Percentiles rank a stretch among this genome's conserved stretches.
Conservation (phyloP, 1,284 basidiomycete species). For the Moniliella sp. region DNA sequence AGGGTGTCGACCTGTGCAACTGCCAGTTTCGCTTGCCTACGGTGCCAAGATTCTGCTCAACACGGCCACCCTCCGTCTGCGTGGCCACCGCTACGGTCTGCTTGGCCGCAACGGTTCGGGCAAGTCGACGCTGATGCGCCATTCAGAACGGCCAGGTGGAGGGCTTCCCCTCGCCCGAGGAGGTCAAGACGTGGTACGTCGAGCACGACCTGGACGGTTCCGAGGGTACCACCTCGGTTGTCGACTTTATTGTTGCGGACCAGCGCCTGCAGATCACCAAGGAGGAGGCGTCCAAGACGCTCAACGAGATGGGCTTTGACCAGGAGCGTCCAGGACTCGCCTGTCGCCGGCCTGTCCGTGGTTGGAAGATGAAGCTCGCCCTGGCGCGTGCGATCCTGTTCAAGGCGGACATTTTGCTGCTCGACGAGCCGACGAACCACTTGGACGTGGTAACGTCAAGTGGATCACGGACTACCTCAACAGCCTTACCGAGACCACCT, state of each 20-base stretch:
- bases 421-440: constrained; percentile 34
- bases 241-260: constrained; percentile 31
- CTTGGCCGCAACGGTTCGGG: constrained; percentile 34
- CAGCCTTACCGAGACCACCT: constrained; percentile 18
- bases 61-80: constrained; percentile 33
- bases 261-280: constrained; percentile 20
- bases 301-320: constrained; percentile 33
- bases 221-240: constrained; percentile 28
- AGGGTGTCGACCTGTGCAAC: constrained; percentile 34
- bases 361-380: constrained; percentile 35
- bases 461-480: constrained; percentile 33
- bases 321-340: constrained; percentile 23
- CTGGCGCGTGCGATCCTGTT: constrained; percentile 32
- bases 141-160: constrained; percentile 35
- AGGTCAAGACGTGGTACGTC: constrained; percentile 34
- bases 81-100: constrained; percentile 34
- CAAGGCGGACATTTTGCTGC: constrained; percentile 33
- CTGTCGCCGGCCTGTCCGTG: constrained; percentile 32
- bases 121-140: constrained; percentile 34
- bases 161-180: constrained; percentile 33
- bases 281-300: constrained; percentile 20
- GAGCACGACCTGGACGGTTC: constrained; percentile 34
- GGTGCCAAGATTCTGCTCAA: constrained; percentile 35
- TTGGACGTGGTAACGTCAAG: constrained; percentile 33
- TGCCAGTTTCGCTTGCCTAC: constrained; percentile 34